phyloP scores from a whole-genome alignment of 2,329 filamentous ascomycete genomes.

The Fusarium sp. region DNA sequence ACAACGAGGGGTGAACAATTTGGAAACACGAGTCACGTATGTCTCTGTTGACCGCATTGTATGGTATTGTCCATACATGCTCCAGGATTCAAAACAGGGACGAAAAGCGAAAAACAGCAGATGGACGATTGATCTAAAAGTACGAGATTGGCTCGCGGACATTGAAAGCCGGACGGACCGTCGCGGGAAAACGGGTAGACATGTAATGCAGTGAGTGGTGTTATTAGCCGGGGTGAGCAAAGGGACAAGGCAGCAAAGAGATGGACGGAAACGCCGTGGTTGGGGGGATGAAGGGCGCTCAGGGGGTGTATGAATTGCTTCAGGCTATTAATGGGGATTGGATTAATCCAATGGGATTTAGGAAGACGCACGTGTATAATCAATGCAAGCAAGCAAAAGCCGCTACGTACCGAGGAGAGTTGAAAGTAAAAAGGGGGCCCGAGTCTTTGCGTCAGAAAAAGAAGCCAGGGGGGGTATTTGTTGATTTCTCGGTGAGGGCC shows the following conservation, averaged over 20 bases:
- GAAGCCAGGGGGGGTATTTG: background rate
- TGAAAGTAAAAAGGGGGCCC: background rate
- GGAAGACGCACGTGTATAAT: background rate
- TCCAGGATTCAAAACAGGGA: background rate
- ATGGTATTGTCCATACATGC: no score
- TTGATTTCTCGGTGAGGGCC: background rate
- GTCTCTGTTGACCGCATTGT: background rate
- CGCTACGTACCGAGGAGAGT: background rate
- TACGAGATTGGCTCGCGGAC: slow-evolving; percentile 31
- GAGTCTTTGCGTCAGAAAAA: background rate
- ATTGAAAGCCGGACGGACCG: slow-evolving; percentile 24
- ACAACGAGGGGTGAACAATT: background rate
- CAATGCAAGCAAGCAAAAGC: background rate
- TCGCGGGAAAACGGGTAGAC: slow-evolving; percentile 1
- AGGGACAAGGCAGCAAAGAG: background rate
- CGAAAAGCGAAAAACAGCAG: slow-evolving; percentile 17
- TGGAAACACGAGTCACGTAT: background rate
- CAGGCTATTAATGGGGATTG: background rate
- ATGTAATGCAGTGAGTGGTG: background rate
- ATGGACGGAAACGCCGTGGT: slow-evolving; percentile 1
- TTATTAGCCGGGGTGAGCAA: background rate
- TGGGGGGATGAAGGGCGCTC: background rate
- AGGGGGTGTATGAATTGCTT: background rate
- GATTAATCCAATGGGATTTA: background rate
- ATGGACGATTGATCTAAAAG: slow-evolving; percentile 11